Base-by-base conservation (phyloP, 2,329 filamentous ascomycete genomes). In the Aspergillus niger region DNA sequence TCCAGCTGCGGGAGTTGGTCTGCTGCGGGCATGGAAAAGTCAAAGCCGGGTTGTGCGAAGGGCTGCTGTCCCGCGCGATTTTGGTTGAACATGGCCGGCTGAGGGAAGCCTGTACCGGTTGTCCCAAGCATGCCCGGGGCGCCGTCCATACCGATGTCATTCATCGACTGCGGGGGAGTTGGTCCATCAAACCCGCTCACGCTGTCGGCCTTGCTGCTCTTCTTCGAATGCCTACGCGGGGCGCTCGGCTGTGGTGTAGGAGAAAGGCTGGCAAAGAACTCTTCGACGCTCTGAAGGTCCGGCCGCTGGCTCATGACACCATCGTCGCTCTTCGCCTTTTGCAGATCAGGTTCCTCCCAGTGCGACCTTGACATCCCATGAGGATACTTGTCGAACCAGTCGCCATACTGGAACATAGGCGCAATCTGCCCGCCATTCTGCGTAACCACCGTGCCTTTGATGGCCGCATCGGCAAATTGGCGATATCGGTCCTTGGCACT, bases 381-480 rank as follows among this genome's bases (percentile, higher is more conserved):
- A 0, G 95, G 95, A 73, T 97, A 98, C 65, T 91, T 86, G 72
- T 95, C 91, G 70, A 98, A 98, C 95, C 95, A 98, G 76, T 98
- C 95, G 55, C 93, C 92, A 69, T 98, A 98, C 70, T 98, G 94
- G 75, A 97, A 93, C 69, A 97, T 90, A 8, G 85, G 83, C 5
- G 85, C 83, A 5, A 84, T 77, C n/a, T 74, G 69, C 10, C 66
- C 66, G 32, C 71, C 72, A 22, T 74, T 72, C 44, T 72, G 69
- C 15, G 63, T 71, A 74, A 61, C 78, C 73, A 64, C 82, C 11
- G 74, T 82, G 8, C 91, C 91, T 66, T 87, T 85, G 56, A 89
- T 83, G 30, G 89, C 87, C n/a, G 89, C 89, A 74, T 97, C 92
- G 15, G 92, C 89, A 67, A 92, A 94, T 51, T 88, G 86, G 55